Conservation (phyloP, 345 rosid genomes). For the Turnera subulata region DNA sequence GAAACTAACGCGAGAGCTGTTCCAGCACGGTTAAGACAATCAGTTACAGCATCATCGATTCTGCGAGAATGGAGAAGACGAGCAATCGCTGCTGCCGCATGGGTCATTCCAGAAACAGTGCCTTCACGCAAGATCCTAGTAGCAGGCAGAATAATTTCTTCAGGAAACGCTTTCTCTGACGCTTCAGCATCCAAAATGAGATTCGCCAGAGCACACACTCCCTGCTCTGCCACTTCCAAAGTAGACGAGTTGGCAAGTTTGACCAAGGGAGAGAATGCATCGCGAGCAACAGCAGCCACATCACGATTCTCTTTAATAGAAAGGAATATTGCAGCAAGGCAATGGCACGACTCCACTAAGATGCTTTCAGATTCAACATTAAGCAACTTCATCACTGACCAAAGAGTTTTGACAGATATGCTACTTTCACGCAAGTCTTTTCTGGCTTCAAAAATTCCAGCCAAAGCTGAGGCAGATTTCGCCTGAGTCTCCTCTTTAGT, state of each 20-base stretch:
- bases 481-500: conserved; percentile 94
- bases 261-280: conserved; percentile 66
- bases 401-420: conserved; percentile 73
- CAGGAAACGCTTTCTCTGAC: conserved; percentile 66
- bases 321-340: conserved; percentile 87
- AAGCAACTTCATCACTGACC: conserved; percentile 69
- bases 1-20: conserved; percentile 92
- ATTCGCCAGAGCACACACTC: conserved; percentile 87
- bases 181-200: conserved; percentile 86
- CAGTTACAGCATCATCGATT: conserved; percentile 67
- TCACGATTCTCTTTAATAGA: conserved; percentile 89
- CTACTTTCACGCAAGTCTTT: conserved; percentile 92
- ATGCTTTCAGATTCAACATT: conserved; percentile 74
- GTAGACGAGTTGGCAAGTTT: conserved; percentile 64
- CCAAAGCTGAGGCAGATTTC: conserved; percentile 89
- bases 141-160: conserved; percentile 84
- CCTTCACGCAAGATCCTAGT: conserved; percentile 93
- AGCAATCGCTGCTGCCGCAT: conserved; percentile 95
- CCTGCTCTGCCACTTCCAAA: conserved; percentile 94
- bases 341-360: conserved; percentile 64
- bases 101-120: conserved; percentile 80
- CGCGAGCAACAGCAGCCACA: conserved; percentile 82
- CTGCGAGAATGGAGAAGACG: conserved; percentile 70
- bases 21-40: conserved; percentile 88
- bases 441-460: conserved; percentile 76